Base-by-base conservation (phyloP, 23 red algal genomes). In the Pyropia haitanensis region DNA sequence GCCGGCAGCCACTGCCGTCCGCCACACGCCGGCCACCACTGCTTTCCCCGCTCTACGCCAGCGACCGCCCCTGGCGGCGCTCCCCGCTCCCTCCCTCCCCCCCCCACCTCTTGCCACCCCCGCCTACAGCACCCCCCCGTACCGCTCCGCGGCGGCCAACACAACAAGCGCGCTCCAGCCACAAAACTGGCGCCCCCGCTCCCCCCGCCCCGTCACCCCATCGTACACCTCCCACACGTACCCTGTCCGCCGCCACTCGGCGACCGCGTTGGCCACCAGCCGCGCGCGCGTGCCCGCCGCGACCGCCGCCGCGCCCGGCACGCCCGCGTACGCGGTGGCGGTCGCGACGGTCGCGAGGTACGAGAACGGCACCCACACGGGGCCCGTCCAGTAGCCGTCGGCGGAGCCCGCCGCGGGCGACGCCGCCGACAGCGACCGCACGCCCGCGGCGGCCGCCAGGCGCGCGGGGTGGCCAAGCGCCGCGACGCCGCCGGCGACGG, bases 361-460 rank as follows among this genome's bases (percentile, higher is more conserved):
- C 49, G 91, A 91, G 53, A 98, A 73, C 1, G 94, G 85, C 65
- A 98, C 77, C 94, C 94, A 98, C 27, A 91, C 75, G 16, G 94
- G 83, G 25, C 94, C 94, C 2, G 94, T 98, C 94, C 94, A 98
- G 67, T 98, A 98, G 52, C 78, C 71, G 57, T 98, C 80, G 20
- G 82, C 87, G 75, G 57, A 52, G 27, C 77, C 62, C 58, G 91
- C 78, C 68, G 65, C 87, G 18, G 49, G 58, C 20, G 80, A 72
- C 26, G 52, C 53, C 28, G 32, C 62, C 1, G 84, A 90, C 20
- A 98, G 77, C 5, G 94, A 98, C 1, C 94, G 75, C 44, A 98
- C 18, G 27, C 94, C 94, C 19, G 73, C 85, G 1, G 1, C 20
- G 10, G 55, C 31, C 25, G 63, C 63, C 2, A 98, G 67, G 14